Base-by-base conservation (phyloP, 768 basidiomycete genomes). In the Ramaria rubella region DNA sequence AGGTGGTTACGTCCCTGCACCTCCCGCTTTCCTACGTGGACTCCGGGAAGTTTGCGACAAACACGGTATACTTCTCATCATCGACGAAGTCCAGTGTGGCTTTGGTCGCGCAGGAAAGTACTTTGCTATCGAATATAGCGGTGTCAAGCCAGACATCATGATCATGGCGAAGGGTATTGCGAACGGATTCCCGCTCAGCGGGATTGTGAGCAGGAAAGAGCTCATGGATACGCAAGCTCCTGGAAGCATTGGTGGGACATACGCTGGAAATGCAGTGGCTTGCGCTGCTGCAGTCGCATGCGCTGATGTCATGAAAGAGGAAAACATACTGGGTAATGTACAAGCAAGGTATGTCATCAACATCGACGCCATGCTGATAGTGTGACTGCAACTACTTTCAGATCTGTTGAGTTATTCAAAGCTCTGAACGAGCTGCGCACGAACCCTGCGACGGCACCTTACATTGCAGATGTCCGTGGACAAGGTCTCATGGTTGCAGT, bases 181-280 rank as follows among this genome's bases (percentile, higher is more conserved):
- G 36, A 92, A 94, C 68, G 94, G 94, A 3, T 95, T 96, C 81
- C 95, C 95, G 2, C 74, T 98, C 54, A 92, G 90, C 58, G 93
- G 83, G 6, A 81, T 97, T 38, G 78, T 94, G 50, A 86, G 87
- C 60, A 73, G 85, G 52, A 90, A 81, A 70, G 87, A 90, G 52
- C 66, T 95, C 33, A 92, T 89, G 29, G 90, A 93, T 69, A 81
- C 76, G 62, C 75, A 94, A 52, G 77, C 73, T 61, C 82, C 89
- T 6, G 91, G 92, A n/a, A 11, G 15, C 11, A 44, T 53, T 85
- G 90, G 89, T 26, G 90, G 92, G 23, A 94, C 92, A 4, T 94
- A 94, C 60, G 90, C 90, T 1, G 94, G 94, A 26, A 97, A 95
- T 64, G 85, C 90, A 0, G 90, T 97, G 0, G 77, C 89, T 0